Conservation (phyloP, 2,329 filamentous ascomycete genomes). For the Cadophora sp. region DNA sequence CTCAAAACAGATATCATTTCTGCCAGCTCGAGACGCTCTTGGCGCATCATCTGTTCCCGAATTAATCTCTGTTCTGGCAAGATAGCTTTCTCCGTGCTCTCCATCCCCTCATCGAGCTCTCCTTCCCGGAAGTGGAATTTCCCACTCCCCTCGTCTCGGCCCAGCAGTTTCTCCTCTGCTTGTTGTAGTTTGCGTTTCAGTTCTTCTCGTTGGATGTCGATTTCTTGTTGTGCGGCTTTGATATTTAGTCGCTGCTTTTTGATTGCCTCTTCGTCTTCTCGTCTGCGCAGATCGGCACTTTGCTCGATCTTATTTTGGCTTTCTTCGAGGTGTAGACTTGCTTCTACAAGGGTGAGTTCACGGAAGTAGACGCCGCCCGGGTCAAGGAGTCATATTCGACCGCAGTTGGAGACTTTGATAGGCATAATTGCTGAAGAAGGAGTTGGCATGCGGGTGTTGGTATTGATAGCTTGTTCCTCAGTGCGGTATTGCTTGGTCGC, state of each 20-base stretch:
- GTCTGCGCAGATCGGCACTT: background rate
- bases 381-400: background rate
- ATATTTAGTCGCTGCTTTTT: background rate
- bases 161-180: background rate
- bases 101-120: background rate
- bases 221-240: background rate
- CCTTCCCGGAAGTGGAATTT: background rate
- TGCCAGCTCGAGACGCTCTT: background rate
- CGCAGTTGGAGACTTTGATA: background rate
- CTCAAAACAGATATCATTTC: background rate
- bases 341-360: background rate
- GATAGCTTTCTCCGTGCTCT: background rate
- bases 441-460: too few relatives aligned
- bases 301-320: background rate
- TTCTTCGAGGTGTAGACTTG: background rate
- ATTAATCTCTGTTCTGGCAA: background rate
- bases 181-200: background rate
- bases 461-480: too few relatives aligned
- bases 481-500: too few relatives aligned
- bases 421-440: background rate
- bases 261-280: background rate
- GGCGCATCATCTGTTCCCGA: background rate
- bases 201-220: background rate
- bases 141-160: too few relatives aligned
- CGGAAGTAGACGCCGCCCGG: background rate